A percentile compares a stretch with the other conserved stretches of the same genome.
Conservation (phyloP, 1,284 basidiomycete genomes). For the Spongiforma sp. region DNA sequence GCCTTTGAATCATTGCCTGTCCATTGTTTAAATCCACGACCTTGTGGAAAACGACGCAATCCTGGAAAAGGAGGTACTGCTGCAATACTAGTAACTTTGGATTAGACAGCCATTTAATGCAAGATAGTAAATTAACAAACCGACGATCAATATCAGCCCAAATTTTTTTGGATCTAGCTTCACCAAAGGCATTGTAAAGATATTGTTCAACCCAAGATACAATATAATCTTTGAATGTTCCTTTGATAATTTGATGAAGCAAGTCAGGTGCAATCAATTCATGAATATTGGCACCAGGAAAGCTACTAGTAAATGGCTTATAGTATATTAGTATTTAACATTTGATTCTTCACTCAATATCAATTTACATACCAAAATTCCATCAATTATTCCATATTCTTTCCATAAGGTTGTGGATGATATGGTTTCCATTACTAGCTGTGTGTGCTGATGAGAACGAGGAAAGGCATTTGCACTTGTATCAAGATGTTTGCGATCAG, state of each 20-base stretch:
- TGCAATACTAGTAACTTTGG: too few relatives aligned
- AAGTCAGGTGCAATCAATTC: background rate
- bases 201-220: background rate
- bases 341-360: too few relatives aligned
- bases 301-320: background rate
- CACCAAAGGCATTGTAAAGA: background rate
- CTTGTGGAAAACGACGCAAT: background rate
- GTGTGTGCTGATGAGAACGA: background rate
- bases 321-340: background rate
- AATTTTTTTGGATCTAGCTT: background rate
- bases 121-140: background rate
- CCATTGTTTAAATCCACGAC: background rate
- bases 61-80: background rate
- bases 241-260: background rate
- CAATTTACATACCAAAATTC: background rate
- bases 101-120: too few relatives aligned
- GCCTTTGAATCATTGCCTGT: background rate
- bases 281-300: background rate
- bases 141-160: background rate
- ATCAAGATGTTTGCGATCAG: background rate
- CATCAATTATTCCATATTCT: background rate
- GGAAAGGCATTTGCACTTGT: background rate
- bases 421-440: background rate
- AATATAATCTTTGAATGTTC: background rate
- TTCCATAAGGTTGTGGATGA: background rate